Percentiles rank a stretch among this genome's conserved stretches.
Conservation (phyloP, 768 basidiomycete genomes). For the Hericium alpestre region DNA sequence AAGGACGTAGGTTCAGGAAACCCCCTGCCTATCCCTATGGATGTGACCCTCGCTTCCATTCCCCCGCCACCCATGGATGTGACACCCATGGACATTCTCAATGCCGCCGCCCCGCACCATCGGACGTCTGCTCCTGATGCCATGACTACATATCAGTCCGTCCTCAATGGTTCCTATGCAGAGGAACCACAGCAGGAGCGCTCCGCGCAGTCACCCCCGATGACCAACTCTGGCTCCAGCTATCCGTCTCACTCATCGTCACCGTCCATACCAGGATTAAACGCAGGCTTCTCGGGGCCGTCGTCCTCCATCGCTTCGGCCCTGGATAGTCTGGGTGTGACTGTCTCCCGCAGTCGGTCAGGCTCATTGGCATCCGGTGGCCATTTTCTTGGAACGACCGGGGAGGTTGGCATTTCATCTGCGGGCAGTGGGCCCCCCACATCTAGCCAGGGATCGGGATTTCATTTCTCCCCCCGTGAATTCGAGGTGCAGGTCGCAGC, state of each 20-base stretch:
- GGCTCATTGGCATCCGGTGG: constrained; percentile 24
- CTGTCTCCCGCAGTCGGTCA: constrained; percentile 20
- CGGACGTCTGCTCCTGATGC: constrained; percentile 2
- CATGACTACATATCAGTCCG: constrained; percentile 7
- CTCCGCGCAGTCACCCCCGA: constrained; percentile 22
- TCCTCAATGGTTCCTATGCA: constrained; percentile 5
- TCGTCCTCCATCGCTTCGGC: constrained; percentile 26
- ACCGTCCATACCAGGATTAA: constrained; percentile 22
- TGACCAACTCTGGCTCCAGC: constrained; percentile 22
- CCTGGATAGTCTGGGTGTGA: constrained; percentile 17
- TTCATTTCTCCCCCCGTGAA: constrained; percentile 16
- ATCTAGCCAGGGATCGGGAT: constrained; percentile 19
- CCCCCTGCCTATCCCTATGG: constrained; percentile 13
- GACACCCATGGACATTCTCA: constrained; percentile 11
- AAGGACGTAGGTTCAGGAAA: constrained; percentile 14
- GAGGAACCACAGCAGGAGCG: constrained; percentile 13
- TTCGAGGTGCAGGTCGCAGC: constrained; percentile 14
- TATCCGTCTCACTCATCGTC: constrained; percentile 24
- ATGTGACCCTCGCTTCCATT: constrained; percentile 11
- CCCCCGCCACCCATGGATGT: constrained; percentile 17
- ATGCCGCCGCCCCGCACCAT: constrained; percentile 4
- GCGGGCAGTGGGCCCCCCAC: constrained; percentile 17
- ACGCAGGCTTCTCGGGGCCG: constrained; percentile 18
- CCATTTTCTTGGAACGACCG: constrained; percentile 13
- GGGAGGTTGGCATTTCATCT: constrained; percentile 20